Evolutionary conservation across 2,329 filamentous ascomycete species (phyloP), one percentile per base, ranked within the genome.

Genomic region (Cladophialophora bantiana): DNA sequence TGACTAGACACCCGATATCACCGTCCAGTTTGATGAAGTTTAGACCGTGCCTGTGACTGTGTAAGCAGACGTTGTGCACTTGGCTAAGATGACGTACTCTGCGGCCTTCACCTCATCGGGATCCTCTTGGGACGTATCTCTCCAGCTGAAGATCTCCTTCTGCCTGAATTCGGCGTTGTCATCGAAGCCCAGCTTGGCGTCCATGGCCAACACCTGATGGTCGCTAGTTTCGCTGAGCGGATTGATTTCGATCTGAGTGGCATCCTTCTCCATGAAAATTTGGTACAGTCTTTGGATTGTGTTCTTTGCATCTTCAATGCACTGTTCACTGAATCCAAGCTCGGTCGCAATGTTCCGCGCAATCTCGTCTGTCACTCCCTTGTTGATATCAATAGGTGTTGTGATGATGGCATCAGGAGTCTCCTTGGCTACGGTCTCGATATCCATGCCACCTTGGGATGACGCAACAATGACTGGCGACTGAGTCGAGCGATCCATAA

Each of bases 11-110:
- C 82, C 95, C 95, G 79, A 99, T 99, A 80, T 99, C 95, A 79
- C 95, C 95, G 78, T 98, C 95, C 69, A 99, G 90, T 89, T 99
- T 99, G 88, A 99, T 99, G 85, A 99, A 99, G 89, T 99, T 99
- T 74, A 99, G 89, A 76, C 93, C 93, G 74, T 83, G 76, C 67
- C 81, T 83, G 66, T 60, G 12, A 63, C 15, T 12, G 0, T n/a
- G 36, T 58, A n/a, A 53, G 55, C 10, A 18, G 10, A 50, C 26
- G 45, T 10, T 13, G 7, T 10, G 36, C 6, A 5, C 18, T 34
- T 12, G 5, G 34, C 3, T 13, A n/a, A 20, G 10, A 13, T 18
- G 31, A 31, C 81, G 66, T 89, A 94, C 87, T 96, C 85, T 76
- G 94, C 94, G 76, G 95, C 95, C 83, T 94, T 94, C 77, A 99